Percentiles rank a stretch among this genome's conserved stretches.
Evolutionary conservation across 1,284 basidiomycete genomes (phyloP).

Genomic region (Lentinula novae-zelandiae): DNA sequence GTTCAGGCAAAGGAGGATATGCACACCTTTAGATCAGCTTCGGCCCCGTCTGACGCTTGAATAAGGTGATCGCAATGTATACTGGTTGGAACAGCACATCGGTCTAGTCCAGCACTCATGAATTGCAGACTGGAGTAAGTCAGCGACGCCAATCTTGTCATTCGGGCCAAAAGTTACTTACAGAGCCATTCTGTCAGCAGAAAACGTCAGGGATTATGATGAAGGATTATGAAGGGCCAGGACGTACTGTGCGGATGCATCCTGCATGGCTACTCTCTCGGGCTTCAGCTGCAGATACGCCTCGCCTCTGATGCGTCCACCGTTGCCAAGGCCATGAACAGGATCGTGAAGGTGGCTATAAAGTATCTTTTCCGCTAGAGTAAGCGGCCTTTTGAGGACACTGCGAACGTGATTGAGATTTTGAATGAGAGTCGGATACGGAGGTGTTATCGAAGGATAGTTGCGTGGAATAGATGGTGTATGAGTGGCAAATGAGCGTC

Average conservation of each 20-base stretch:
- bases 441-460: constrained; percentile 83
- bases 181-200: constrained; percentile 66
- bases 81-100: constrained; percentile 82
- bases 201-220: constrained; percentile 13
- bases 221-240: neutral
- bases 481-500: constrained; percentile 50
- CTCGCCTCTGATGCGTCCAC: constrained; percentile 77
- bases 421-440: constrained; percentile 75
- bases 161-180: constrained; percentile 32
- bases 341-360: constrained; percentile 92
- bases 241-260: constrained; percentile 93
- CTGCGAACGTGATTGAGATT: constrained; percentile 75
- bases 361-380: constrained; percentile 96
- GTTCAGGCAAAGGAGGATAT: neutral
- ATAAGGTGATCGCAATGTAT: constrained; percentile 99
- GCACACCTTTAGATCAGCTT: constrained; percentile 75
- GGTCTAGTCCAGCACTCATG: constrained; percentile 92
- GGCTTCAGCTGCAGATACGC: constrained; percentile 89
- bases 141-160: neutral
- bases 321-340: constrained; percentile 31
- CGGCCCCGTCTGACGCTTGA: constrained; percentile 83
- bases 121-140: constrained; percentile 77
- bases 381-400: constrained; percentile 75
- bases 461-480: constrained; percentile 54
- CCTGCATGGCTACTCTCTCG: constrained; percentile 97